Evolutionary conservation across 306 rosid species (phyloP), one percentile per base, ranked within the genome.

Genomic region (Malus fusca): DNA sequence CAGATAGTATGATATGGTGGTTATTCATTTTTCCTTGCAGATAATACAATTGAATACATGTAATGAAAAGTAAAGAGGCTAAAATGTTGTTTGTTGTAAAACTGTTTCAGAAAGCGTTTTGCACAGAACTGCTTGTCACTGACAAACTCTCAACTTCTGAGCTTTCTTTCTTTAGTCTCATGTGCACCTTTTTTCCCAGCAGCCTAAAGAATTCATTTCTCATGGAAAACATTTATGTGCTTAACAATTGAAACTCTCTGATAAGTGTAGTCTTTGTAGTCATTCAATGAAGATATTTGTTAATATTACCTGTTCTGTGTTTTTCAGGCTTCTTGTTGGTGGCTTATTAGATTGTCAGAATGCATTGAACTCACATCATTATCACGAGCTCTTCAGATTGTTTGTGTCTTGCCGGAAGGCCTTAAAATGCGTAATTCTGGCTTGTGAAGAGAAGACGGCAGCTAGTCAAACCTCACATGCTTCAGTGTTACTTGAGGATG

Each of bases 351-450:
- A 80, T 79, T 75, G 64, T 70, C 72, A 78, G 81, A 81, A 69
- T 69, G 63, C 75, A 11, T 73, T n/a, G 44, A 70, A 70, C 81
- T 79, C n/a, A 37, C 81, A 77, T 69, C 56, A 77, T 59, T 76
- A 71, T 84, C 76, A 77, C 55, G 88, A 90, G 78, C 88, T 85
- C 74, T 78, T 92, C 82, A 85, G 86, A 84, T 81, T 95, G 81
- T 86, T 95, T 83, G 89, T 87, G 40, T 86, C 90, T 77, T 92
- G 97, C 81, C 91, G 96, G 76, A 92, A 84, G 89, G 86, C 93
- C 76, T 87, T 92, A 82, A 85, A 86, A 79, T 78, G 70, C 78
- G 65, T 87, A 58, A 67, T 92, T 61, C 71, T 43, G 77, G 83
- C 84, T 73, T 84, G 74, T 75, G 90, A 86, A 82, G 88, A 72